phyloP scores from a whole-genome alignment of 2,329 filamentous ascomycete species.

The Verticillium dahliae region DNA sequence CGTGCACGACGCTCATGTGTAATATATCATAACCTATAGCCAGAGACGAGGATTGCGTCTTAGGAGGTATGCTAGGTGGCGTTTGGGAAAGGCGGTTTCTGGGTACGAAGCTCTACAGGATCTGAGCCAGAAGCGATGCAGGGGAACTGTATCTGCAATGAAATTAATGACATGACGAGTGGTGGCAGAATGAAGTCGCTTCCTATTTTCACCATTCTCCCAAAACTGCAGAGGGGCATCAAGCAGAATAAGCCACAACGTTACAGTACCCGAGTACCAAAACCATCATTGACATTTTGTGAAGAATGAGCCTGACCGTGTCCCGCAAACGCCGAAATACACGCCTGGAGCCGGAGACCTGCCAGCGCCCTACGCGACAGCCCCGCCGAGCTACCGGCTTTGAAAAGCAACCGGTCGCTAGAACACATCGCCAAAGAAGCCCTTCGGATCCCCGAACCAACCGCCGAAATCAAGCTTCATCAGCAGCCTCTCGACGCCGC shows the following conservation, averaged over 20 bases:
- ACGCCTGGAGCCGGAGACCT: background rate
- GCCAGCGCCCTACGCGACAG: background rate
- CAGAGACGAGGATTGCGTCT: background rate
- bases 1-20: background rate
- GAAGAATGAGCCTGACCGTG: background rate
- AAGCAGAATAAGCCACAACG: background rate
- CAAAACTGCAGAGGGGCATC: background rate
- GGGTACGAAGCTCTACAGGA: background rate
- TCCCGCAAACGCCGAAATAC: background rate
- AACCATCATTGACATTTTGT: too few species aligned
- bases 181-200: background rate
- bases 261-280: background rate
- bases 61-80: background rate
- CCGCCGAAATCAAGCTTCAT: slow-evolving; percentile 81
- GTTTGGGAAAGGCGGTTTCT: background rate
- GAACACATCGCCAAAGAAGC: background rate
- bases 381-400: background rate
- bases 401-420: background rate
- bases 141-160: background rate
- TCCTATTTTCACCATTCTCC: background rate
- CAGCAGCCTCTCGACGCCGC: slow-evolving; percentile 75
- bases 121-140: background rate
- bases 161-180: background rate
- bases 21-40: background rate
- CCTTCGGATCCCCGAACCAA: slow-evolving; percentile 38